These are phyloP conservation scores for Aquilaria sinensis DNA, from an alignment of 345 rosid species.

Conservation along the genomic window DNA sequence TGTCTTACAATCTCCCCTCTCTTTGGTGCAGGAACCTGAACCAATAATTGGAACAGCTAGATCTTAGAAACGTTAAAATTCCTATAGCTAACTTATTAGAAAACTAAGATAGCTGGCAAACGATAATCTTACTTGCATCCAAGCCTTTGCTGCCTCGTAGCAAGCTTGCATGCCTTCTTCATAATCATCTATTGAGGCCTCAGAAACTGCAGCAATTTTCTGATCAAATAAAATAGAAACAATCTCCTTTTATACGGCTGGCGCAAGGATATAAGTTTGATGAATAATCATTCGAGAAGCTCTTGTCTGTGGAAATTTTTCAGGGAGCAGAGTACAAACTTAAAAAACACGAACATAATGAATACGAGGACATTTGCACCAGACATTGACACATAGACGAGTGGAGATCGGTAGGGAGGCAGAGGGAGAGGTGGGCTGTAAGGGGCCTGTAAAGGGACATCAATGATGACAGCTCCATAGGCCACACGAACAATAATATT, in stretches of 20 bases:
- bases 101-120: neutral
- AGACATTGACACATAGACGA: too few species aligned
- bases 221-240: slow-evolving; percentile 19
- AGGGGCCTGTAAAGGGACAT: too few species aligned
- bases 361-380: too few species aligned
- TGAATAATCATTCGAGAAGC: too few species aligned
- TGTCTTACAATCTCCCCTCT: slow-evolving; percentile 97
- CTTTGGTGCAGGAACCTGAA: slow-evolving; percentile 92
- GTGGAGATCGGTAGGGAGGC: too few species aligned
- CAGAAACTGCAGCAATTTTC: slow-evolving; percentile 76
- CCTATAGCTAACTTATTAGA: neutral
- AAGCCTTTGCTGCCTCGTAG: slow-evolving; percentile 63
- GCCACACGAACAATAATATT: too few species aligned
- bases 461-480: too few species aligned
- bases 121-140: slow-evolving; percentile 65
- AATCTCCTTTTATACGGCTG: neutral
- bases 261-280: too few species aligned
- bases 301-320: too few species aligned
- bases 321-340: too few species aligned
- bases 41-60: neutral
- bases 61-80: neutral
- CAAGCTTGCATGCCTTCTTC: slow-evolving; percentile 85
- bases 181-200: slow-evolving; percentile 77
- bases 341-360: too few species aligned
- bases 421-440: too few species aligned